Base-by-base conservation (phyloP, 2,329 filamentous ascomycete species). In the Fusarium brachygibbosum region DNA sequence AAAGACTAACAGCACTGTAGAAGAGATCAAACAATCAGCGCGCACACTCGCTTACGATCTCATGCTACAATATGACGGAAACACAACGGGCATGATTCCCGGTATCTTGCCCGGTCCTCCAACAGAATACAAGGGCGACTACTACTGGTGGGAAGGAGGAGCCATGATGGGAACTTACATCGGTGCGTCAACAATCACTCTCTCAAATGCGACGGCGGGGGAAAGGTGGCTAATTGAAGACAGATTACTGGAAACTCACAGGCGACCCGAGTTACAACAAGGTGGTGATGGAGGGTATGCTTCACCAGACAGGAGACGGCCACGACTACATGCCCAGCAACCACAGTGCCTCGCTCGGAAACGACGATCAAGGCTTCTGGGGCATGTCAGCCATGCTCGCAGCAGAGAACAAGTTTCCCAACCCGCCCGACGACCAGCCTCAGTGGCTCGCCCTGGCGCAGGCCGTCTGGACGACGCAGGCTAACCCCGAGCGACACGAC, bases 81-180 rank as follows among this genome's bases (percentile, higher is more conserved):
- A 87, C 69, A 71, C 81, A 60, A 79, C 83, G 2, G 86, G 86
- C 55, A 78, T 82, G 74, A 85, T 83, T 17, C 86, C 86, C 10
- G 87, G 87, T 34, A 88, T 87, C 70, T 77, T 88, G 13, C 86
- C 86, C 2, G 86, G 86, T 0, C 87, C 87, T 55, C 86, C 86
- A 69, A 75, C 76, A 2, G 74, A 75, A 32, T 67, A 76, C 17
- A 76, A 74, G 52, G 86, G 86, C 68, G 82, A 86, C 65, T 91
- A 90, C 76, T 92, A 92, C 82, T 93, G 90, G 90, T 93, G 90
- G 90, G 88, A 93, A 76, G 88, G 88, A 7, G 87, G 88, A 53
- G 87, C 88, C 16, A 83, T 93, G 80, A 91, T 91, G 84, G 88
- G 89, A 66, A 86, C 88, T 1, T 81, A 91, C 71, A 83, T 93